Evolutionary conservation across 2,329 filamentous ascomycete genomes (phyloP), one percentile per base, ranked within the genome.

Genomic region (Chrysoporthe deuterocubensis): DNA sequence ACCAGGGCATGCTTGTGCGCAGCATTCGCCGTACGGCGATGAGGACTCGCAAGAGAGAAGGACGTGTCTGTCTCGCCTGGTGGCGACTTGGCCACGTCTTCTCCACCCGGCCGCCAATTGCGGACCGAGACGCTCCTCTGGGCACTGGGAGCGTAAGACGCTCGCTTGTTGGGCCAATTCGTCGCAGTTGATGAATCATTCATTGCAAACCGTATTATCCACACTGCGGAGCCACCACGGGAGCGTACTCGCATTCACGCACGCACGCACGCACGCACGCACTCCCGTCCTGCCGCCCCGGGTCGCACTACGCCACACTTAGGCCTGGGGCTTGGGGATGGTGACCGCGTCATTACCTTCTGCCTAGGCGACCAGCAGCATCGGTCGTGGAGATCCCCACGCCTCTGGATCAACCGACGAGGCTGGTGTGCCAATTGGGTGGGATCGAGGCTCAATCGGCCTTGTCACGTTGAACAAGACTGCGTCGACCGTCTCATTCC

Each of bases 111-210:
- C 21, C 48, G 26, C 21, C 48, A 32, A 26, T 32, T 52, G 48
- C 48, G n/a, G 26, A 13, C 13, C 46, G n/a, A 26, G 26, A 52
- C 13, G 3, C 2, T 57, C 34, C 3, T 57, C 34, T 9, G 16
- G 34, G 37, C 54, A 18, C 21, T 40, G 40, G 40, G n/a, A 52
- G 21, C 16, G 21, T 3, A 26, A 54, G 32, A 32, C 18, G 48
- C 54, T 32, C 26, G n/a, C 57, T 4, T n/a, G 60, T 58, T 52
- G 60, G 64, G 65, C 64, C 65, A 64, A 64, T 40, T 50, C 16
- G 4, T 26, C 40, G 32, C 60, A 14, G 48, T 57, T 50, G 52
- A 64, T 59, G 65, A 67, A 64, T 67, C 65, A 67, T 67, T 63
- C 59, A 26, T 26, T 26, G 26, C 26, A 26, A 26, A 26, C 26